Conservation (phyloP, 495 filamentous ascomycete species). For the Talaromyces wortmannii region DNA sequence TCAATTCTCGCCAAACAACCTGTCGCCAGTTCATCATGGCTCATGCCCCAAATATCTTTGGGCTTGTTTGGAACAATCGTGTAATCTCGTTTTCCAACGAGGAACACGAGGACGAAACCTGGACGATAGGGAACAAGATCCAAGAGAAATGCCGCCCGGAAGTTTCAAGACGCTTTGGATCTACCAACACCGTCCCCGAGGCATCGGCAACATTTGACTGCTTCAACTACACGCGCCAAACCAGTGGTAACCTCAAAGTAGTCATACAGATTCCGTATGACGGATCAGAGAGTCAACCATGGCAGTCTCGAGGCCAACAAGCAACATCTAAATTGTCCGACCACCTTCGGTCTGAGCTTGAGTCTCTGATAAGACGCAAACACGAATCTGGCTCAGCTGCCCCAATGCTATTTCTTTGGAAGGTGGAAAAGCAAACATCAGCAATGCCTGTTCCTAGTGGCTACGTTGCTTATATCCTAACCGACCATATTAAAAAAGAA, state of each 20-base stretch:
- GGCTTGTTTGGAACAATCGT: background rate
- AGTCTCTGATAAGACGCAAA: background rate
- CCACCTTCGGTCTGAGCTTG: background rate
- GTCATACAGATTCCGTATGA: background rate
- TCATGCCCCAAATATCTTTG: background rate
- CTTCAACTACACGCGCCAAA: background rate
- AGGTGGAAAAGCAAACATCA: background rate
- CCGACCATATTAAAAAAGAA: background rate
- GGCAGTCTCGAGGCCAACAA: background rate
- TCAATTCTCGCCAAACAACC: background rate
- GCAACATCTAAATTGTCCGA: background rate
- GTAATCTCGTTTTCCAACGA: background rate
- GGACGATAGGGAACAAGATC: background rate
- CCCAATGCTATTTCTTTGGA: background rate
- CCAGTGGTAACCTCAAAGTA: background rate
- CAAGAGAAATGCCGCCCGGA: background rate
- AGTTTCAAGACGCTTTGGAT: background rate
- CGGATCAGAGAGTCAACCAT: background rate
- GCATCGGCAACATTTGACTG: background rate
- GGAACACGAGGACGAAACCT: background rate
- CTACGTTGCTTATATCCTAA: background rate
- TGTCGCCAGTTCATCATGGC: background rate
- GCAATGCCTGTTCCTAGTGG: background rate
- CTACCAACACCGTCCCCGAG: background rate
- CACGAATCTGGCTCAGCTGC: background rate